Conservation (phyloP, 768 basidiomycete genomes). For the Cystobasidium ongulense region DNA sequence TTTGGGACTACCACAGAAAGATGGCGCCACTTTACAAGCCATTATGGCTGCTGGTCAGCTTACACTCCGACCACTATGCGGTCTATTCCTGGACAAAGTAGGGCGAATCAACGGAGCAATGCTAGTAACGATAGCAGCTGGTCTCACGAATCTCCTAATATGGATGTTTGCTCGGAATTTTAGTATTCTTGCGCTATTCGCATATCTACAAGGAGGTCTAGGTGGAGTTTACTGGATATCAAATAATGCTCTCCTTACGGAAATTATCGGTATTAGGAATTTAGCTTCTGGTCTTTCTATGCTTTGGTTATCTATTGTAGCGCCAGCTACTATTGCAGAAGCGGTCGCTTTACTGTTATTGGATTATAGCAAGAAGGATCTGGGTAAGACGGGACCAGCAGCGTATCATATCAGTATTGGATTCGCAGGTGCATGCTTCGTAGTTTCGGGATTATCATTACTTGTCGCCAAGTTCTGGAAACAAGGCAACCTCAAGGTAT, state of each 20-base stretch:
- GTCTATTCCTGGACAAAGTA: slow-evolving; percentile 41
- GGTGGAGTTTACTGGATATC: slow-evolving; percentile 62
- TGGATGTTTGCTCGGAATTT: slow-evolving; percentile 45
- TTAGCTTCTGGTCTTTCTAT: slow-evolving; percentile 41
- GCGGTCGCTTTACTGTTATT: slow-evolving; percentile 41
- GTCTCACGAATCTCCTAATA: slow-evolving; percentile 43
- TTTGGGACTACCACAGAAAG: slow-evolving; percentile 42
- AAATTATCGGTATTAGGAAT: slow-evolving; percentile 61
- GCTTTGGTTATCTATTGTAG: slow-evolving; percentile 41
- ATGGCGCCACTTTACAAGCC: slow-evolving; percentile 44
- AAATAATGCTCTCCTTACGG: slow-evolving; percentile 61
- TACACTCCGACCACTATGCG: slow-evolving; percentile 44
- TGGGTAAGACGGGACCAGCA: slow-evolving; percentile 62
- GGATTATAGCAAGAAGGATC: slow-evolving; percentile 37
- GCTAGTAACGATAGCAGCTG: slow-evolving; percentile 43
- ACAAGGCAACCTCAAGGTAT: slow-evolving; percentile 49
- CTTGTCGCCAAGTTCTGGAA: slow-evolving; percentile 56
- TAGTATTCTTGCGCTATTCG: slow-evolving; percentile 44
- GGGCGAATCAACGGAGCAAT: slow-evolving; percentile 44
- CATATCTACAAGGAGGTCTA: slow-evolving; percentile 42
- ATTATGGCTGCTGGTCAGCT: slow-evolving; percentile 45
- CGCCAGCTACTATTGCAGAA: slow-evolving; percentile 40
- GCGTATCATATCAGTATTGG: slow-evolving; percentile 59
- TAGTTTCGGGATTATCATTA: slow-evolving; percentile 61
- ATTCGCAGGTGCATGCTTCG: slow-evolving; percentile 49